Percentiles rank a stretch among this genome's conserved stretches.
Conservation (phyloP, 148 eudicot genomes). For the Selenicereus undatus region DNA sequence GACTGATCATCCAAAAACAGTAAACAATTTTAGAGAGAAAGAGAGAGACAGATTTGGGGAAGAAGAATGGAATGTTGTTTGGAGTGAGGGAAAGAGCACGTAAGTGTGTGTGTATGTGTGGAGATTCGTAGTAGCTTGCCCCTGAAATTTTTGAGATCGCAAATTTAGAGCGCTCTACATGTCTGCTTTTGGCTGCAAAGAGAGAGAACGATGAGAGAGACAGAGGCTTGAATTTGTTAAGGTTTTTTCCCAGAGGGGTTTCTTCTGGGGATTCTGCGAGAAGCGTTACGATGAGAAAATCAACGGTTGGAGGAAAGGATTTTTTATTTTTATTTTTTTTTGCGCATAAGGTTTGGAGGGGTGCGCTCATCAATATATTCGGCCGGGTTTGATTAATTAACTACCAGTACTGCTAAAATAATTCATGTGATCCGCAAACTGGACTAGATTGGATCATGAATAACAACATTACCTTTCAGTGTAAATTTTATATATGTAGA, state of each 20-base stretch:
- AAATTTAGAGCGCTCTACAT: slow-evolving; percentile 21
- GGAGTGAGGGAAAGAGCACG: slow-evolving; percentile 21
- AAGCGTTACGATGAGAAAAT: slow-evolving; percentile 17
- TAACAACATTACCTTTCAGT: too few relatives aligned
- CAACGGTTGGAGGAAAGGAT: slow-evolving; percentile 33
- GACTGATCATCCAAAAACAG: slow-evolving; percentile 24
- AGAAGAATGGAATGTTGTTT: slow-evolving; percentile 26
- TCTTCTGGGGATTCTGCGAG: not conserved
- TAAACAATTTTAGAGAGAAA: not conserved
- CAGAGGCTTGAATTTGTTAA: not conserved
- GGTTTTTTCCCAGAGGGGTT: not conserved
- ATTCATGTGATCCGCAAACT: too few relatives aligned
- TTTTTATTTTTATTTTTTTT: slow-evolving; percentile 14
- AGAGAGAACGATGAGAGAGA: slow-evolving; percentile 17
- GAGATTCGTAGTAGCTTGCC: not conserved
- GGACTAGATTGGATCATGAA: too few relatives aligned
- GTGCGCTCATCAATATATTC: not conserved
- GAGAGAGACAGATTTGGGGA: slow-evolving; percentile 9
- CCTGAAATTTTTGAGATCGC: slow-evolving; percentile 20
- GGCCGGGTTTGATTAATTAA: not conserved
- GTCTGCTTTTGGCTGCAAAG: not conserved
- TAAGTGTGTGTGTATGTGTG: not conserved
- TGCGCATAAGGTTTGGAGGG: not conserved
- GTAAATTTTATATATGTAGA: too few relatives aligned
- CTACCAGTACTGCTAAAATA: not conserved